These are phyloP conservation scores for Niveomyces coronatus DNA, from an alignment of 2,329 filamentous ascomycete genomes.

Conservation along the genomic window DNA sequence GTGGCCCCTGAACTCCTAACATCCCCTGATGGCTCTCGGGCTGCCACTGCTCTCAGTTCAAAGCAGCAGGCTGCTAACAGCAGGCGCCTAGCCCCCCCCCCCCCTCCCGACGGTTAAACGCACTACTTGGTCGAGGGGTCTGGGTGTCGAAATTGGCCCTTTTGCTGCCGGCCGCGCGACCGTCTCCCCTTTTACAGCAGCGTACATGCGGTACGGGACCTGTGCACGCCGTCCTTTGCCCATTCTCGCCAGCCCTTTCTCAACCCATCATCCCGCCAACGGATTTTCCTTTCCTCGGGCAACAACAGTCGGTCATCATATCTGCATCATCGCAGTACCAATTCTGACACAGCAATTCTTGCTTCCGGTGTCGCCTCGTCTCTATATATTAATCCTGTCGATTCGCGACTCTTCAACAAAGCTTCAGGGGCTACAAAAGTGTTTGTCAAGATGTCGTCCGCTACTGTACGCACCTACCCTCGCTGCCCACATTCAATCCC, in stretches of 20 bases:
- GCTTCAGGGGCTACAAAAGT: slow-evolving; percentile 9
- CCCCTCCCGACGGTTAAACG: background rate
- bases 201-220: slow-evolving; percentile 8
- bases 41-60: background rate
- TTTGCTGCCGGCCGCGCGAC: slow-evolving; percentile 10
- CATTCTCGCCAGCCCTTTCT: slow-evolving; percentile 9
- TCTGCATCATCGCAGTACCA: slow-evolving; percentile 1
- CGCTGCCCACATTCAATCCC: slow-evolving; percentile 1
- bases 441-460: slow-evolving; percentile 14
- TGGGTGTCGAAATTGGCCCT: slow-evolving; percentile 13
- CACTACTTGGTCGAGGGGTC: slow-evolving; percentile 8
- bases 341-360: background rate
- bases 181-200: slow-evolving; percentile 13
- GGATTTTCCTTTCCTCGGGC: slow-evolving; percentile 2
- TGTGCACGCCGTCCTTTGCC: background rate
- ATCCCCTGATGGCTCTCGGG: background rate
- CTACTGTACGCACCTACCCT: slow-evolving; percentile 13
- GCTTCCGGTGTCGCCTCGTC: background rate
- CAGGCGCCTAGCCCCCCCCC: no score
- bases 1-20: no score
- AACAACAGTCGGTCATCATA: slow-evolving; percentile 6
- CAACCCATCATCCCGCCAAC: slow-evolving; percentile 10
- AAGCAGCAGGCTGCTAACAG: no score
- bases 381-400: slow-evolving; percentile 5
- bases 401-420: slow-evolving; percentile 6